Percentiles rank a stretch among this genome's conserved stretches.
These are phyloP conservation scores for Thymus mandschuricus DNA, from an alignment of 257 asterid genomes.

Conservation along the genomic window DNA sequence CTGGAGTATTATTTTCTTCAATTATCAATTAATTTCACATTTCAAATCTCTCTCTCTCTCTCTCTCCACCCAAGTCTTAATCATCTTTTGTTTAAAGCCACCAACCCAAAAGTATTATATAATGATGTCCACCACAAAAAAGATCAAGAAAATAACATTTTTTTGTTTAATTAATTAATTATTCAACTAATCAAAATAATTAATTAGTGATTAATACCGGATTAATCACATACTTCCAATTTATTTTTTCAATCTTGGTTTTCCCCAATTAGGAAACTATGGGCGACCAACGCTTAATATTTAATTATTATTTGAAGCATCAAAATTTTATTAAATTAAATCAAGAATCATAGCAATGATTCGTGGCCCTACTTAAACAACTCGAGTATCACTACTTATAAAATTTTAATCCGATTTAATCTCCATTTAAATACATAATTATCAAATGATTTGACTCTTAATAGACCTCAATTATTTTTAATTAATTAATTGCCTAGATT, in stretches of 20 bases:
- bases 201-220: conserved; percentile 33
- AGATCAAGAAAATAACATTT: conserved; percentile 36
- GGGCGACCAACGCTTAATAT: conserved; percentile 17
- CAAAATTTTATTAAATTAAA: not conserved
- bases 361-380: conserved; percentile 42
- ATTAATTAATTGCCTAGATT: too few relatives aligned
- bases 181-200: conserved; percentile 19
- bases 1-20: conserved; percentile 24
- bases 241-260: conserved; percentile 8
- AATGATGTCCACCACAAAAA: conserved; percentile 26
- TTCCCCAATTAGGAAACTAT: conserved; percentile 48
- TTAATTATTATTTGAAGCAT: not conserved
- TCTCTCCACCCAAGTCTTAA: conserved; percentile 24
- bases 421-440: not conserved
- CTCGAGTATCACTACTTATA: conserved; percentile 35
- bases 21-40: not conserved
- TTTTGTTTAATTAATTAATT: conserved; percentile 17
- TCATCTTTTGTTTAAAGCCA: conserved; percentile 31
- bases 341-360: conserved; percentile 34
- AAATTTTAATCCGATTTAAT: conserved; percentile 7
- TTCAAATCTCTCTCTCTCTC: not conserved
- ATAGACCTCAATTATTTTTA: conserved; percentile 9
- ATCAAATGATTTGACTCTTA: conserved; percentile 30
- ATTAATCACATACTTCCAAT: conserved; percentile 24
- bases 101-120: conserved; percentile 5